These are phyloP conservation scores for Spathaspora arborariae DNA, from an alignment of 805 yeast genomes.

Conservation along the genomic window DNA sequence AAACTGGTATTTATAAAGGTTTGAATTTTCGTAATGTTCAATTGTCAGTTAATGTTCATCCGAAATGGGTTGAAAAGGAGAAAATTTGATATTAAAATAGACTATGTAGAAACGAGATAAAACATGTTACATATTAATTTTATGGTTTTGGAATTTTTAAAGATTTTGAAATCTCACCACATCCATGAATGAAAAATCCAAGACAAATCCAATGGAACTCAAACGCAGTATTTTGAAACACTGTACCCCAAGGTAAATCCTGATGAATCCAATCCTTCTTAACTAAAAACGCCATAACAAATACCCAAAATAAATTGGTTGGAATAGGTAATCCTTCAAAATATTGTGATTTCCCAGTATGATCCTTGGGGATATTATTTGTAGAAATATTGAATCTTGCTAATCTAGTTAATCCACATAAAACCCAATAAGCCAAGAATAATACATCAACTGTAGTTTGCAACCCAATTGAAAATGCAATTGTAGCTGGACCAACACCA, in stretches of 20 bases:
- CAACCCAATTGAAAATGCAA: slow-evolving; percentile 89
- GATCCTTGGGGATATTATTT: slow-evolving; percentile 86
- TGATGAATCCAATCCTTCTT: slow-evolving; percentile 45
- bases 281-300: slow-evolving; percentile 66
- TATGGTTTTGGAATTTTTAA: slow-evolving; percentile 86
- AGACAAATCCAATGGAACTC: slow-evolving; percentile 74
- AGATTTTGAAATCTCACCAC: slow-evolving; percentile 87
- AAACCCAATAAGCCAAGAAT: slow-evolving; percentile 74
- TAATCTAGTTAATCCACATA: slow-evolving; percentile 89
- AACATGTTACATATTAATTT: too few species aligned
- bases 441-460: slow-evolving; percentile 79
- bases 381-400: slow-evolving; percentile 96
- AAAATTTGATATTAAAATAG: neutral
- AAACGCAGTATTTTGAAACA: slow-evolving; percentile 49
- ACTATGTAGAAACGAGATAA: neutral
- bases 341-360: slow-evolving; percentile 79
- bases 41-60: slow-evolving; percentile 13
- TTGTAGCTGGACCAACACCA: slow-evolving; percentile 92
- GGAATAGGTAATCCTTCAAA: slow-evolving; percentile 98
- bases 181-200: slow-evolving; percentile 74
- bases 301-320: slow-evolving; percentile 72
- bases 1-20: slow-evolving; percentile 22
- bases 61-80: slow-evolving; percentile 7
- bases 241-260: slow-evolving; percentile 63
- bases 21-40: slow-evolving; percentile 20